Conservation (phyloP, 192 early-diverging fungal species). For the Backusella westeae region DNA sequence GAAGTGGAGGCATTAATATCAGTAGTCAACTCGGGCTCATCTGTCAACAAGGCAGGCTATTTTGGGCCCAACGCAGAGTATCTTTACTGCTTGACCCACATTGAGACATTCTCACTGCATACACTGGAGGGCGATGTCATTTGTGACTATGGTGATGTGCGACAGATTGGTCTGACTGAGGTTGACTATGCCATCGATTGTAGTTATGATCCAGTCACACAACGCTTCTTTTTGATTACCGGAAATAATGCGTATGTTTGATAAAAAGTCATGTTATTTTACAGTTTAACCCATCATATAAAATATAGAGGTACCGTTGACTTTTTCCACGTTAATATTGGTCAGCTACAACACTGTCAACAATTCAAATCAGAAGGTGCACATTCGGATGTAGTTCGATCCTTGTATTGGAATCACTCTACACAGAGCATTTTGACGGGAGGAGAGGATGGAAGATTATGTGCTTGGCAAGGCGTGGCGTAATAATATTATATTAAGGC, state of each 20-base stretch:
- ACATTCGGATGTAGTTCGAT: slow-evolving; percentile 86
- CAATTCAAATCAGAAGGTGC: slow-evolving; percentile 59
- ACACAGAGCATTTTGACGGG: slow-evolving; percentile 64
- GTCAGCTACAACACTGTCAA: slow-evolving; percentile 73
- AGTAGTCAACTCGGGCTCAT: slow-evolving; percentile 80
- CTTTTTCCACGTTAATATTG: slow-evolving; percentile 78
- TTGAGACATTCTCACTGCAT: slow-evolving; percentile 88
- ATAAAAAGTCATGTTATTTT: neutral
- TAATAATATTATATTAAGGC: neutral
- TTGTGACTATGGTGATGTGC: slow-evolving; percentile 83
- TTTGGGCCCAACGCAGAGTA: slow-evolving; percentile 92
- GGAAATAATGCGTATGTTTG: slow-evolving; percentile 69
- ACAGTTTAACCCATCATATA: neutral
- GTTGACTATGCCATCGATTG: slow-evolving; percentile 87
- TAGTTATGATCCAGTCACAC: slow-evolving; percentile 60
- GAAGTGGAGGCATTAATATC: slow-evolving; percentile 89
- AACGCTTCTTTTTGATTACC: slow-evolving; percentile 75
- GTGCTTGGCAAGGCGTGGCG: slow-evolving; percentile 56
- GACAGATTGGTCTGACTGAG: slow-evolving; percentile 46
- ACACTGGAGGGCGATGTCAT: slow-evolving; percentile 57
- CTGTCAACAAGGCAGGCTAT: slow-evolving; percentile 83
- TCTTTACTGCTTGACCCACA: slow-evolving; percentile 83
- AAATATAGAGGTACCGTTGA: slow-evolving; percentile 68
- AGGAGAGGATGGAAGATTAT: slow-evolving; percentile 76
- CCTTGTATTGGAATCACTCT: slow-evolving; percentile 66